phyloP scores from a whole-genome alignment of 345 rosid species.

The Psidium friedrichsthalianum region DNA sequence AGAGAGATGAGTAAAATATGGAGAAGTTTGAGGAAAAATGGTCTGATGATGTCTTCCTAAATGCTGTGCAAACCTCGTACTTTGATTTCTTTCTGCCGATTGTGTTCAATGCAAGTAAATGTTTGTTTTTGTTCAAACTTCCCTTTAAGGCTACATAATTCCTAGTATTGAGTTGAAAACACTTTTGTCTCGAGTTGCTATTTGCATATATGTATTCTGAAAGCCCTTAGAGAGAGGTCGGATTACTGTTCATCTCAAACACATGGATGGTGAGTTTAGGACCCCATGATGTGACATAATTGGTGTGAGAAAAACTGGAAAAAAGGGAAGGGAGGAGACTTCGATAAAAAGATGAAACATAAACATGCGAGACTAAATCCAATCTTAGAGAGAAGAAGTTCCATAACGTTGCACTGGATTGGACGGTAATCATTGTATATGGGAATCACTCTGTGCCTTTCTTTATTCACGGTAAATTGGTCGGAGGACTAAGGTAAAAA shows the following conservation, averaged over 20 bases:
- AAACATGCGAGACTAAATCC: not conserved
- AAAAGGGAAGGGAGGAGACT: not conserved
- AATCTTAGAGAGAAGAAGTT: not conserved
- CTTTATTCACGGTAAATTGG: not conserved
- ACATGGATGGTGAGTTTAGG: not conserved
- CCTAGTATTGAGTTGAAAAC: not conserved
- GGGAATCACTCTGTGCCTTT: not conserved
- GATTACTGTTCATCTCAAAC: not conserved
- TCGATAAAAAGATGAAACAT: not conserved
- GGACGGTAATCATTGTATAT: not conserved
- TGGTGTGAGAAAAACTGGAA: not conserved
- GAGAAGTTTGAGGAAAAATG: not conserved
- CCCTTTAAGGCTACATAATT: not conserved
- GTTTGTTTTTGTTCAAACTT: not conserved
- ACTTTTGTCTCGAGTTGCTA: not conserved
- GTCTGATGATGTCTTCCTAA: not conserved
- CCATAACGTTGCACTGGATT: not conserved
- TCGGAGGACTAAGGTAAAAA: not conserved
- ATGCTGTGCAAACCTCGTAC: not conserved
- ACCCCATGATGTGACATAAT: not conserved
- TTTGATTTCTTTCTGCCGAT: not conserved
- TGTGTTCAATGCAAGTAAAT: not conserved
- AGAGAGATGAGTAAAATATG: not conserved
- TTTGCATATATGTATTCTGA: not conserved
- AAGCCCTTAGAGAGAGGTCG: not conserved